Evolutionary conservation across 257 asterid genomes (phyloP), one percentile per base, ranked within the genome.

Genomic region (Capsicum pubescens): DNA sequence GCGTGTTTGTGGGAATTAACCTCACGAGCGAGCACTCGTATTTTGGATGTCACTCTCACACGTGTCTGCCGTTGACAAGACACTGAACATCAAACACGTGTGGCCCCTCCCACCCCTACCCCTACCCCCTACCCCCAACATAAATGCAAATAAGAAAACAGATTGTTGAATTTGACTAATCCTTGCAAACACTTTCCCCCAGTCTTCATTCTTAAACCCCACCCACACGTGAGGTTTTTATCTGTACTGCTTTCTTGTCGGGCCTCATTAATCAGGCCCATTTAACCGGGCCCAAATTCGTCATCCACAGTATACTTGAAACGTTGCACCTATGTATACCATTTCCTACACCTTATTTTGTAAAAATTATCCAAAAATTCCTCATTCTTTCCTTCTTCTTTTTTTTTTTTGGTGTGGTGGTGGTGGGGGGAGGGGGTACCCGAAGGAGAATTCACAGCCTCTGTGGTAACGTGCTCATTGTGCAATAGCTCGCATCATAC

Each of bases 201-300:
- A 16, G 60, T n/a, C 66, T 78, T 58, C 61, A 55, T 17, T 50
- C 48, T 78, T n/a, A 46, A 83, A 70, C 90, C 90, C 91, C 86
- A 84, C 92, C 90, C 92, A 83, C 90, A 86, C 91, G 89, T 88
- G 90, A 88, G 90, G 84, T 8, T 50, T 80, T 64, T 84, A 81
- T 88, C 91, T 83, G 79, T 54, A 11, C 39, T 88, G 88, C 85
- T 85, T 59, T 79, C 90, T 63, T 88, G 89, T 90, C 92, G 87
- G 86, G 89, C 88, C 88, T 87, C 55, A 44, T 2, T 11, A 15
- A 61, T 26, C 39, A 46, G 86, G 86, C 92, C 84, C 80, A 70
- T 79, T 59, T 35, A 66, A 15, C 9, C 9, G 69, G 88, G 89
- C 68, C 85, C 84, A 71, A 42, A 70, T 50, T 77, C 54, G 83